Base-by-base conservation (phyloP, 2,329 filamentous ascomycete genomes). In the Madurella fahalii region DNA sequence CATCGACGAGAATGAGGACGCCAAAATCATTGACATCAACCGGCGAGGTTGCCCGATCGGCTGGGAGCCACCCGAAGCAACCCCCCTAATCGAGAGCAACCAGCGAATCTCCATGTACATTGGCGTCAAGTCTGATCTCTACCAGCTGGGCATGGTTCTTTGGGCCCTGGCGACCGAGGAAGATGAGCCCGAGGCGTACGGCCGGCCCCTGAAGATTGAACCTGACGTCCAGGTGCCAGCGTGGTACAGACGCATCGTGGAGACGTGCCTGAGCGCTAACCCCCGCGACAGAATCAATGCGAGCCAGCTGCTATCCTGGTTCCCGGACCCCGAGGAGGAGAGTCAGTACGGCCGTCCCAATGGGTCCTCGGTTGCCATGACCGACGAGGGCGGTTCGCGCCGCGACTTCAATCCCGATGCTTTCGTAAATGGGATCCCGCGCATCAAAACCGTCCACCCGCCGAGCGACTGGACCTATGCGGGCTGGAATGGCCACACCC, bases 1-100 rank as follows among this genome's bases (percentile, higher is more conserved):
- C 58, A 87, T 99, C 65, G 90, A 97, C 69, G 79, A 80, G 12
- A 73, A 87, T 42, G 86, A 91, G 66, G 81, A 96, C 66, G 94
- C 93, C 9, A 93, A 95, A 65, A 97, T 99, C 62, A 99, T 99
- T 67, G 94, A 99, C 71, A 96, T 99, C 74, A 99, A 99, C 73
- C 82, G 94, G 52, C 81, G 94, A 64, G 94, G 94, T n/a, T 99
- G 94, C 65, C 94, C 94, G 0, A 89, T 97, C 4, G 93, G 93
- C 20, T 99, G 94, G 94, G 94, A 99, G 63, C 92, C 94, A 2
- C 94, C 94, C 4, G 94, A 99, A 72, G 87, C 95, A 53, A 87
- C 86, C 15, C 81, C 83, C 5, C 83, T 97, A 52, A 90, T 97
- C 57, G 86, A 93, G 61, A 92, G 86, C 69, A 89, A 89, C 54